These are phyloP conservation scores for Boletus coccyginus DNA, from an alignment of 768 basidiomycete species.

Conservation along the genomic window DNA sequence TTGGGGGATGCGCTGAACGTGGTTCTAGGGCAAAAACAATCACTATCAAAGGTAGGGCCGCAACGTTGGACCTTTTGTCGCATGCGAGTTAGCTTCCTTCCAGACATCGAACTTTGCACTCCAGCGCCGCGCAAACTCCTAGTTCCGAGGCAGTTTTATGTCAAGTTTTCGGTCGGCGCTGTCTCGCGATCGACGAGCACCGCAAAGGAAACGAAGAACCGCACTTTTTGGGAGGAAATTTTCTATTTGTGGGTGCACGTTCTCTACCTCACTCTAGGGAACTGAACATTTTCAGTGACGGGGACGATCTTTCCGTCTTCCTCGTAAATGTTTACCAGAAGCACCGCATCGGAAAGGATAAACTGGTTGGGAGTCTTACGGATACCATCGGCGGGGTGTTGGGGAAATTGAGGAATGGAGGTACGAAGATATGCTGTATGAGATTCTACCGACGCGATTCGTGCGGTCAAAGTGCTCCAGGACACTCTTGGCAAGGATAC, in stretches of 20 bases:
- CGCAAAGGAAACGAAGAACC: neutral
- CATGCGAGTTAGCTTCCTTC: neutral
- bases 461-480: neutral
- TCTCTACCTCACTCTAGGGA: neutral
- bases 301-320: no score
- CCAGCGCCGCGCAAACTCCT: neutral
- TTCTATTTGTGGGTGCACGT: neutral
- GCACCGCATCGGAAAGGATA: no score
- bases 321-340: no score
- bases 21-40: neutral
- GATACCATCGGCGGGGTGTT: no score
- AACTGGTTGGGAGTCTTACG: no score
- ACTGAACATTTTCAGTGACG: neutral
- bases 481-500: neutral
- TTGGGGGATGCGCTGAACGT: neutral
- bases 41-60: neutral
- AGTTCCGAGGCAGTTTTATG: neutral
- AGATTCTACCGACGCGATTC: no score
- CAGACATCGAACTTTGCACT: slow-evolving; percentile 7
- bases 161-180: neutral
- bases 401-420: no score
- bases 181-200: neutral
- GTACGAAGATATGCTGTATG: no score
- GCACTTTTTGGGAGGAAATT: neutral
- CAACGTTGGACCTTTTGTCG: neutral